phyloP scores from a whole-genome alignment of 495 filamentous ascomycete species.

The Chaetomium fimeti region DNA sequence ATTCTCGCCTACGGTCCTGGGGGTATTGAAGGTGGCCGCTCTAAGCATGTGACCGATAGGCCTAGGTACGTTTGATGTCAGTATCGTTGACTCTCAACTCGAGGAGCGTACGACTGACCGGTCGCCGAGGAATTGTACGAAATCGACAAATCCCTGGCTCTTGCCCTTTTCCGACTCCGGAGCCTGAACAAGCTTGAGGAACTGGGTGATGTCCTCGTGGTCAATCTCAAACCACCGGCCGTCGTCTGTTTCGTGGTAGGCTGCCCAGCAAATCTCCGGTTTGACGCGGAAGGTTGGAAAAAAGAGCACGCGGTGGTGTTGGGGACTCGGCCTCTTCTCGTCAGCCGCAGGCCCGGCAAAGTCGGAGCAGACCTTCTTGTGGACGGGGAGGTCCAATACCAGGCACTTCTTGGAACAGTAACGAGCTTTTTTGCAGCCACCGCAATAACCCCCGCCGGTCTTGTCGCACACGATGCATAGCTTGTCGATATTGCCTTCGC shows the following conservation, averaged over 20 bases:
- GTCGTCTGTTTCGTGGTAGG: background rate
- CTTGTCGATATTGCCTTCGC: background rate
- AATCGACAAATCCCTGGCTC: background rate
- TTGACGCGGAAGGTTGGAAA: conserved; percentile 7
- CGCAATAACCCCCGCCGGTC: background rate
- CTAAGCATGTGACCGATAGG: background rate
- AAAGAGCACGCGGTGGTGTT: conserved; percentile 14
- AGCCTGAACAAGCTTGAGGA: background rate
- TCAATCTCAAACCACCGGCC: conserved; percentile 4
- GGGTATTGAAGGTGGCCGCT: background rate
- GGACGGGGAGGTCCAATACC: conserved; percentile 14
- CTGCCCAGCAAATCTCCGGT: conserved; percentile 11
- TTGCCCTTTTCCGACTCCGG: background rate
- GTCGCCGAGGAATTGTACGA: background rate
- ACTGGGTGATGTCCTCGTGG: background rate
- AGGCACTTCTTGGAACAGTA: conserved; percentile 20
- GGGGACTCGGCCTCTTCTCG: conserved; percentile 11
- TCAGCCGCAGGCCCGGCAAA: conserved; percentile 1
- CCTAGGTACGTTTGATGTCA: background rate
- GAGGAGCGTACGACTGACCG: background rate
- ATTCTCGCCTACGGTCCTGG: background rate
- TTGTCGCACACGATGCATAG: conserved; percentile 16
- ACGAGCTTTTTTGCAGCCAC: background rate
- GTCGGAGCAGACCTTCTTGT: conserved; percentile 22
- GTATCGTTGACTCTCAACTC: background rate